Evolutionary conservation across 805 yeast species (phyloP).

Genomic region (Teunomyces aglyptinius): DNA sequence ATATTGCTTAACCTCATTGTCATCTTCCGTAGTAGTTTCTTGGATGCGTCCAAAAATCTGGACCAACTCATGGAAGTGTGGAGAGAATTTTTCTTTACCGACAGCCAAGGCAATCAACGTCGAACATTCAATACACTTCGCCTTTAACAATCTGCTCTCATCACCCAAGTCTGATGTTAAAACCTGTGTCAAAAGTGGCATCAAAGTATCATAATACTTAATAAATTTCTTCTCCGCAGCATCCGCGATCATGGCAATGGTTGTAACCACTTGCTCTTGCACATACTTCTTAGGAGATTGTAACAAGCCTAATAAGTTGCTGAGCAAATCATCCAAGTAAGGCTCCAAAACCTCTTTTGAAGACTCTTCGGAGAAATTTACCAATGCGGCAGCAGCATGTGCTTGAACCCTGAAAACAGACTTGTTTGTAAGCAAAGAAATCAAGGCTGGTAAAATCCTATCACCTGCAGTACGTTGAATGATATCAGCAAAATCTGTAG

Average conservation of each 20-base stretch:
- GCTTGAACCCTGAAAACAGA: slow-evolving; percentile 93
- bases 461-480: slow-evolving; percentile 81
- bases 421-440: slow-evolving; percentile 69
- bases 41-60: slow-evolving; percentile 73
- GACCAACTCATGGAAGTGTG: slow-evolving; percentile 72
- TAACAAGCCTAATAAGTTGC: slow-evolving; percentile 69
- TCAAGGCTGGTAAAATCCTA: slow-evolving; percentile 81
- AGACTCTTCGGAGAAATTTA: slow-evolving; percentile 92
- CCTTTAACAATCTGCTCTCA: slow-evolving; percentile 77
- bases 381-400: slow-evolving; percentile 98
- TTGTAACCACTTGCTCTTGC: slow-evolving; percentile 95
- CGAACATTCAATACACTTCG: slow-evolving; percentile 94
- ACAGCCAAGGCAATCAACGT: slow-evolving; percentile 93
- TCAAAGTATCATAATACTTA: slow-evolving; percentile 90
- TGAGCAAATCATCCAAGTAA: slow-evolving; percentile 78
- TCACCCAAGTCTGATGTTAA: slow-evolving; percentile 74
- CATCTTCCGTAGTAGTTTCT: slow-evolving; percentile 53
- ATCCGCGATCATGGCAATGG: slow-evolving; percentile 96
- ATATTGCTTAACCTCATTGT: slow-evolving; percentile 84
- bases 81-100: slow-evolving; percentile 82
- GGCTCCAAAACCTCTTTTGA: slow-evolving; percentile 85
- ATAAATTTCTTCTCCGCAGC: slow-evolving; percentile 86
- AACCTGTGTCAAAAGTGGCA: slow-evolving; percentile 83
- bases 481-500: slow-evolving; percentile 90
- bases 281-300: slow-evolving; percentile 89